phyloP scores from a whole-genome alignment of 352 stramenopile species.

The Pythium aquatile region DNA sequence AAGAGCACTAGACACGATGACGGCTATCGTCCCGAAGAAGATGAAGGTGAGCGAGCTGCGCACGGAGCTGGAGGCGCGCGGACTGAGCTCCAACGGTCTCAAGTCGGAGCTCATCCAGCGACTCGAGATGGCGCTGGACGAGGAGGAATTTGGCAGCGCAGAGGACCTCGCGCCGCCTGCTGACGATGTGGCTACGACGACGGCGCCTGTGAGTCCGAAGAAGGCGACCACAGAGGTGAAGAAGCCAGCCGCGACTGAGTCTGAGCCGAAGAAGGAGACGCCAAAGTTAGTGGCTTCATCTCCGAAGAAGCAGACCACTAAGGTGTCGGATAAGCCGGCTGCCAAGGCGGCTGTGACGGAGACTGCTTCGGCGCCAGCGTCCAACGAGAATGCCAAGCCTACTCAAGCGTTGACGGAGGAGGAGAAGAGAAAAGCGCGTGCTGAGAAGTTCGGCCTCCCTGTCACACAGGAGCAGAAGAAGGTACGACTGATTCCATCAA shows the following conservation, averaged over 20 bases:
- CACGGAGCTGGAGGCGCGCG: slow-evolving; percentile 75
- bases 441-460: slow-evolving; percentile 80
- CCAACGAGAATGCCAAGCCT: slow-evolving; percentile 17
- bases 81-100: slow-evolving; percentile 80
- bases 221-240: slow-evolving; percentile 10
- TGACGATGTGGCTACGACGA: slow-evolving; percentile 13
- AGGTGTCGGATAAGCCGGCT: slow-evolving; percentile 1
- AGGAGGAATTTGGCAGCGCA: slow-evolving; percentile 83
- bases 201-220: slow-evolving; percentile 21
- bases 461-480: slow-evolving; percentile 76
- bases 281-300: slow-evolving; percentile 15
- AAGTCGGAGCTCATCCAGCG: slow-evolving; percentile 90
- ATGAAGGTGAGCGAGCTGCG: slow-evolving; percentile 91
- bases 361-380: neutral
- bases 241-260: slow-evolving; percentile 21
- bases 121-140: slow-evolving; percentile 83
- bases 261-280: slow-evolving; percentile 12
- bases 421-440: slow-evolving; percentile 74
- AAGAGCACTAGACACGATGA: slow-evolving; percentile 26
- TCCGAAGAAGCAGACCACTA: slow-evolving; percentile 9
- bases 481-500: slow-evolving; percentile 26
- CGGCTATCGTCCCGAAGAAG: slow-evolving; percentile 86
- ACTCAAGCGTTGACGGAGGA: slow-evolving; percentile 54
- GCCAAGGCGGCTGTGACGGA: neutral
- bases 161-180: slow-evolving; percentile 57